Evolutionary conservation across 257 asterid genomes (phyloP).

Genomic region (Nicotiana paniculata): DNA sequence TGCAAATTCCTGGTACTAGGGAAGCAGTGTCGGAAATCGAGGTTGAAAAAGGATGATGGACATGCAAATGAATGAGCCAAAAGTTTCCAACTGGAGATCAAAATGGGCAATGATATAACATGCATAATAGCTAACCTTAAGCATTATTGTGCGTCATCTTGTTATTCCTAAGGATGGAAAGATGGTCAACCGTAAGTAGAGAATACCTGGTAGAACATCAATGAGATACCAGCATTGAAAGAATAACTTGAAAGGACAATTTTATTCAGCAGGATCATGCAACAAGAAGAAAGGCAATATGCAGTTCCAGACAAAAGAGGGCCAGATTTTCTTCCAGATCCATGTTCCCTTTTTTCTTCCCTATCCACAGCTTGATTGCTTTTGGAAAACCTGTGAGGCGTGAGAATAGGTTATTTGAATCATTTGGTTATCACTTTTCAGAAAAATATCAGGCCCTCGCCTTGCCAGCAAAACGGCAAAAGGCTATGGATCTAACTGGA

Average conservation of each 20-base stretch:
- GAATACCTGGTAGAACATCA: slow-evolving; percentile 48
- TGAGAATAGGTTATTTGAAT: background rate
- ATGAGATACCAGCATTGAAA: slow-evolving; percentile 42
- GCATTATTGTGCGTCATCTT: background rate
- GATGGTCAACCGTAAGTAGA: background rate
- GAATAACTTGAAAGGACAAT: slow-evolving; percentile 38
- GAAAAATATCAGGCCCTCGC: background rate
- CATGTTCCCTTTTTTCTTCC: slow-evolving; percentile 22
- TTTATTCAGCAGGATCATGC: slow-evolving; percentile 48
- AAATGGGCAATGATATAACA: background rate
- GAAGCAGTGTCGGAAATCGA: background rate
- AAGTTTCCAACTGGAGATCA: background rate
- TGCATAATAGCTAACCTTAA: background rate
- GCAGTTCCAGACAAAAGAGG: slow-evolving; percentile 39
- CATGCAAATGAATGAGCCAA: background rate
- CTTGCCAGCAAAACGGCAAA: background rate
- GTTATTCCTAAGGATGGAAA: background rate
- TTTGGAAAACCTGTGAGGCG: slow-evolving; percentile 19
- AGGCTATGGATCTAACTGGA: background rate
- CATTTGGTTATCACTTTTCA: background rate
- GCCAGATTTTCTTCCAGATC: slow-evolving; percentile 28
- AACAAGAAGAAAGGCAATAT: slow-evolving; percentile 45
- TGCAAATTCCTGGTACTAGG: background rate
- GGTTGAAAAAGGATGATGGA: background rate
- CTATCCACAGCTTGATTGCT: slow-evolving; percentile 16